phyloP scores from a whole-genome alignment of 2,329 filamentous ascomycete genomes.

The Diaporthe citrichinensis region DNA sequence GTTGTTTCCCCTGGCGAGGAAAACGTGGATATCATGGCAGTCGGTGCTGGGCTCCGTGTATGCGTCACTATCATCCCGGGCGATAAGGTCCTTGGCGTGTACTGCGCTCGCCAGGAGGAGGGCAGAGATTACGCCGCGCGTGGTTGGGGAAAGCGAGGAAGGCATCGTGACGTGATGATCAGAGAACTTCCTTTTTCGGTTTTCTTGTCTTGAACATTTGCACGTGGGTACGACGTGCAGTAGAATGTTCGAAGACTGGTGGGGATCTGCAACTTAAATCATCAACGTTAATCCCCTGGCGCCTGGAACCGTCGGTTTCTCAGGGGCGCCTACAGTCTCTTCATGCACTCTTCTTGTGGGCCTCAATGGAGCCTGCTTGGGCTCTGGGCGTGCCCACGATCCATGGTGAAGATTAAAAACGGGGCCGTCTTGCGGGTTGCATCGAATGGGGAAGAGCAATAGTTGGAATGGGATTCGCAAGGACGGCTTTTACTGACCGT shows the following conservation, averaged over 20 bases:
- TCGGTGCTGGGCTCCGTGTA: conserved; percentile 26
- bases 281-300: conserved; percentile 1
- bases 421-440: background rate
- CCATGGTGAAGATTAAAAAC: conserved; percentile 6
- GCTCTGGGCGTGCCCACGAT: conserved; percentile 2
- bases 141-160: conserved; percentile 19
- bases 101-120: conserved; percentile 8
- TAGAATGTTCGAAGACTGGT: conserved; percentile 14
- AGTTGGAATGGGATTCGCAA: conserved; percentile 18
- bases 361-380: background rate
- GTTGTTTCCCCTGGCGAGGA: conserved; percentile 33
- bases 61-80: background rate
- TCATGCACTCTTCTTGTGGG: conserved; percentile 1
- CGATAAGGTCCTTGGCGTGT: background rate
- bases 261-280: conserved; percentile 33
- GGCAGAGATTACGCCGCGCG: conserved; percentile 15
- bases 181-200: background rate
- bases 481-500: background rate
- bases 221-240: conserved; percentile 30
- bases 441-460: conserved; percentile 19
- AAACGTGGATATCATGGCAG: conserved; percentile 31
- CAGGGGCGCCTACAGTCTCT: conserved; percentile 23
- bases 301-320: background rate
- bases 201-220: background rate
- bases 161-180: conserved; percentile 8